Conservation (phyloP, 2,329 filamentous ascomycete species). For the Aurifilum marmelostoma region DNA sequence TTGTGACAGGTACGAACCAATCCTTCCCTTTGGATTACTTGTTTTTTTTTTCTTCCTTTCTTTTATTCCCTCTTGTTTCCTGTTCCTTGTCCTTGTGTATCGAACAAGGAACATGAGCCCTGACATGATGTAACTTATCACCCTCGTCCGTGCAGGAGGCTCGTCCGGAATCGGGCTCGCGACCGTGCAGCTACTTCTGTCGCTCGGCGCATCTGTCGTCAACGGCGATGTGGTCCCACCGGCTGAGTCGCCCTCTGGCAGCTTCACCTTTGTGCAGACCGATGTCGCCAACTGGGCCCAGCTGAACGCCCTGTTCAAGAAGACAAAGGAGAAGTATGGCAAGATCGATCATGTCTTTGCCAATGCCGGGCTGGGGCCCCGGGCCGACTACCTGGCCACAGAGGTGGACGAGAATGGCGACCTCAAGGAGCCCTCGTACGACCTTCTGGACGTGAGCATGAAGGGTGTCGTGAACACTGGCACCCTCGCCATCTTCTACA, state of each 20-base stretch:
- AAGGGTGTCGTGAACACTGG: conserved; percentile 54
- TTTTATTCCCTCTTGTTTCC: not conserved
- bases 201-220: conserved; percentile 57
- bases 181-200: conserved; percentile 55
- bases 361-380: conserved; percentile 59
- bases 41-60: not conserved
- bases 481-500: conserved; percentile 51
- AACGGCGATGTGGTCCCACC: conserved; percentile 55
- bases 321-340: conserved; percentile 63
- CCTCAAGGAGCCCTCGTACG: conserved; percentile 47
- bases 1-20: conserved; percentile 45
- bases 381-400: conserved; percentile 49
- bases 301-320: conserved; percentile 55
- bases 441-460: conserved; percentile 54
- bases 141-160: conserved; percentile 44
- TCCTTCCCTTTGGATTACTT: not conserved
- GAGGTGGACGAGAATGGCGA: conserved; percentile 55
- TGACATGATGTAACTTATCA: not conserved
- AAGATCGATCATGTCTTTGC: conserved; percentile 79
- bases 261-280: conserved; percentile 47
- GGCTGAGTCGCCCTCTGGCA: conserved; percentile 31
- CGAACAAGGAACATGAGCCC: not conserved
- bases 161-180: conserved; percentile 64
- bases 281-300: conserved; percentile 56
- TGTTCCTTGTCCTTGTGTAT: no score